Conservation (phyloP, 75 land plant species). For the Azolla pinnata region DNA sequence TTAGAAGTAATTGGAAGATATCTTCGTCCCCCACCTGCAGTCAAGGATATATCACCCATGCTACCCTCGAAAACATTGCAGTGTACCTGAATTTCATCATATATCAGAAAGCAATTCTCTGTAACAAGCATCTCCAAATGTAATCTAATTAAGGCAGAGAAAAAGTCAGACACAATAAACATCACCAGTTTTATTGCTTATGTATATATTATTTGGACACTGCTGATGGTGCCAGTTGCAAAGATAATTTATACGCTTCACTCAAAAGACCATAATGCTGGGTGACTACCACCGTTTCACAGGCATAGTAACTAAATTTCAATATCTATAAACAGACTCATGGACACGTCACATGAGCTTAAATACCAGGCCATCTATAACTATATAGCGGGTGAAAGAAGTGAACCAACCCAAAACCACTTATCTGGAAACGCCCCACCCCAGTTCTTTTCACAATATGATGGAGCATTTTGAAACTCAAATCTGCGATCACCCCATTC, state of each 20-base stretch:
- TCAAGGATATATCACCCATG: constrained; percentile 70
- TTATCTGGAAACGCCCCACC: constrained; percentile 85
- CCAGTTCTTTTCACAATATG: constrained; percentile 95
- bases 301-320: too few relatives aligned
- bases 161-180: neutral
- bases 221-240: too few relatives aligned
- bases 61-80: constrained; percentile 95
- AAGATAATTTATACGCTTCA: too few relatives aligned
- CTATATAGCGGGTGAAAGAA: neutral
- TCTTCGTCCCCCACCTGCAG: constrained; percentile 88
- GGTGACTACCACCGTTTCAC: neutral
- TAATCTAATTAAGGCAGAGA: too few relatives aligned
- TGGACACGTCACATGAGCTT: too few relatives aligned
- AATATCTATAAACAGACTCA: too few relatives aligned
- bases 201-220: neutral
- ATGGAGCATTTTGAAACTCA: constrained; percentile 91
- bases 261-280: too few relatives aligned
- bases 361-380: too few relatives aligned
- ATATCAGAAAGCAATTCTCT: too few relatives aligned
- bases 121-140: too few relatives aligned
- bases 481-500: constrained; percentile 76
- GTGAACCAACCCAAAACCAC: constrained; percentile 85
- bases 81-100: constrained; percentile 56
- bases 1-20: constrained; percentile 45
- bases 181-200: neutral